These are phyloP conservation scores for Angomonas ambiguus DNA, from an alignment of 208 protist genomes.

Conservation along the genomic window DNA sequence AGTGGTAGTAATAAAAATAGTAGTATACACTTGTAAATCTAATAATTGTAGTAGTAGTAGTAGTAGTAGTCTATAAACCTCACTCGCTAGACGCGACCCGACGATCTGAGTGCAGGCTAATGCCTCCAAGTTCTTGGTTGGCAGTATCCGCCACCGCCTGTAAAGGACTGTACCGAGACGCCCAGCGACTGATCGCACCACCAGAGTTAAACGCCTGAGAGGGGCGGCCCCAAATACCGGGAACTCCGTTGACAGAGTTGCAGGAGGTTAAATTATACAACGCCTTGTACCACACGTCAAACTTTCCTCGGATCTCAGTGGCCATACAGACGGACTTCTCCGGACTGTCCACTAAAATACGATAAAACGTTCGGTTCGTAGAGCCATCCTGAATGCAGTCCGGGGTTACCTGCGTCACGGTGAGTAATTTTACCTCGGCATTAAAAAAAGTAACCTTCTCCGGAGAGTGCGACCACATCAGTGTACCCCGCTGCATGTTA, in stretches of 20 bases:
- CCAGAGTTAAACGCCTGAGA: conserved; percentile 23
- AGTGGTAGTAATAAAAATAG: conserved; percentile 14
- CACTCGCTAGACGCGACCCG: conserved; percentile 28
- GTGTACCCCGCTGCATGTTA: conserved; percentile 39
- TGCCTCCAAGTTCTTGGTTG: not conserved
- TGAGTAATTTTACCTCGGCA: conserved; percentile 43
- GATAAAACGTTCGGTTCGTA: conserved; percentile 52
- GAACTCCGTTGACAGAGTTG: conserved; percentile 28
- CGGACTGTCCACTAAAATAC: conserved; percentile 41
- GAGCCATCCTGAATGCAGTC: conserved; percentile 49
- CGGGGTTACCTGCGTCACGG: conserved; percentile 39
- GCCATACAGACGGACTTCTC: conserved; percentile 46
- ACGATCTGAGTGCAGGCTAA: not conserved
- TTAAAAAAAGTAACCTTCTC: conserved; percentile 32
- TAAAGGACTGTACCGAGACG: conserved; percentile 48
- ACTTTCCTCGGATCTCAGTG: conserved; percentile 71
- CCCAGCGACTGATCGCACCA: conserved; percentile 36
- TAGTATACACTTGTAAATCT: not conserved
- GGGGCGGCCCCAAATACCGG: conserved; percentile 40
- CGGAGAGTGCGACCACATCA: conserved; percentile 53
- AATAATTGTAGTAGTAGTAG: conserved; percentile 6
- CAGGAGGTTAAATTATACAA: conserved; percentile 43
- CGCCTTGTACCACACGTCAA: conserved; percentile 69
- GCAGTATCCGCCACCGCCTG: conserved; percentile 31
- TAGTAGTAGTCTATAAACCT: conserved; percentile 5